Conservation (phyloP, 2,329 filamentous ascomycete species). For the Fusarium gaditjirri region DNA sequence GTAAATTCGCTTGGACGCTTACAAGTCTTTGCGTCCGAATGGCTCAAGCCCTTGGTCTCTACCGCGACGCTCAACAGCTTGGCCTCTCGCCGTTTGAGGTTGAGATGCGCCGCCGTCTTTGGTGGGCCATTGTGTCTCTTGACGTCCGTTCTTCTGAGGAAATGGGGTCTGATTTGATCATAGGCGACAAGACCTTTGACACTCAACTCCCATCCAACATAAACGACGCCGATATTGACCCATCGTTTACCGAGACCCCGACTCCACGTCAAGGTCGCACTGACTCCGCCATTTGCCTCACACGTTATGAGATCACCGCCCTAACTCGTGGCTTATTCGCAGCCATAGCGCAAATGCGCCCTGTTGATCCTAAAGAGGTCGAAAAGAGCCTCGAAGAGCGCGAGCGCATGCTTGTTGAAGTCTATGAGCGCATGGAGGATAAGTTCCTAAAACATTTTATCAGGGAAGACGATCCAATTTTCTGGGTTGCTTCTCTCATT, state of each 20-base stretch:
- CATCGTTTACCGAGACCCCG: constrained; percentile 25
- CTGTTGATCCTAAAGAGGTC: constrained; percentile 24
- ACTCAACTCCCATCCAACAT: constrained; percentile 37
- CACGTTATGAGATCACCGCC: constrained; percentile 29
- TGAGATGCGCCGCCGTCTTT: constrained; percentile 39
- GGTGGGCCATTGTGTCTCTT: constrained; percentile 34
- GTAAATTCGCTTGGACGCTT: constrained; percentile 33
- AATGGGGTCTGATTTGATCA: constrained; percentile 35
- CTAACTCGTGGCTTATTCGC: constrained; percentile 28
- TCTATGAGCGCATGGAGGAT: constrained; percentile 36
- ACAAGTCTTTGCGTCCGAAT: constrained; percentile 33
- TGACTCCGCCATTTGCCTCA: constrained; percentile 29
- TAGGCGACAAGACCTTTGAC: constrained; percentile 29
- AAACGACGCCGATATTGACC: constrained; percentile 35
- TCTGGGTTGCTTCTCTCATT: constrained; percentile 35
- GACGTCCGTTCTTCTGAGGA: constrained; percentile 35
- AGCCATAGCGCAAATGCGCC: constrained; percentile 27
- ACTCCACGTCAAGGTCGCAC: constrained; percentile 32
- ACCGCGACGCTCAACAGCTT: constrained; percentile 32
- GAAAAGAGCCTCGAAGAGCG: constrained; percentile 36
- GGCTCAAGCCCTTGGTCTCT: constrained; percentile 34
- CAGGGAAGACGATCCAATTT: constrained; percentile 28
- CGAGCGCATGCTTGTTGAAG: constrained; percentile 33
- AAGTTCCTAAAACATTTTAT: constrained; percentile 32
- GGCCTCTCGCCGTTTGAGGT: constrained; percentile 32